Percentiles rank a stretch among this genome's conserved stretches.
Conservation (phyloP, 768 basidiomycete species). For the Hysterangium stoloniferum region DNA sequence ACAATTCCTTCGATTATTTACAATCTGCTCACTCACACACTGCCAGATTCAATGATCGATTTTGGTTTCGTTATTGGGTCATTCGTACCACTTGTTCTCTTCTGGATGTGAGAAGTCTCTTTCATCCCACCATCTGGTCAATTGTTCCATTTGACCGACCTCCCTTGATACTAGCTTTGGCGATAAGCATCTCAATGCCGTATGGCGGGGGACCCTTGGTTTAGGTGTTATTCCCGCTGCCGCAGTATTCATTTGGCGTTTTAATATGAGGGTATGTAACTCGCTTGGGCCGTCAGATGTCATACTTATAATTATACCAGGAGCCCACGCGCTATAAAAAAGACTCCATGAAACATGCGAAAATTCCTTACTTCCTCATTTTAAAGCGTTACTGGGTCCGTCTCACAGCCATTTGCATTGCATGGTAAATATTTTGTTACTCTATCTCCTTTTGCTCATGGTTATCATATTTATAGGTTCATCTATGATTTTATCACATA, state of each 20-base stretch:
- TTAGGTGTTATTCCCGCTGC: constrained; percentile 76
- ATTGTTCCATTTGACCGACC: not conserved
- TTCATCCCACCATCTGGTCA: not conserved
- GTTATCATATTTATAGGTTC: constrained; percentile 37
- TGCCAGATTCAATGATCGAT: constrained; percentile 76
- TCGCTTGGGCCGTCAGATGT: not conserved
- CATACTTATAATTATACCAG: not conserved
- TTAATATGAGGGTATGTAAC: constrained; percentile 49
- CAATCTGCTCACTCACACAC: not conserved
- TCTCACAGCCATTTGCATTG: constrained; percentile 65
- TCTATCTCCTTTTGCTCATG: not conserved
- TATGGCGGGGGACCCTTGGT: constrained; percentile 19
- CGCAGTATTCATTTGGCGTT: constrained; percentile 79
- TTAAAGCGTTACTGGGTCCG: constrained; percentile 73
- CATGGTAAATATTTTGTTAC: constrained; percentile 46
- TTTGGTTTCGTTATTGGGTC: constrained; percentile 71
- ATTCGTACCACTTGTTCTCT: constrained; percentile 78
- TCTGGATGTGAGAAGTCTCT: constrained; percentile 69
- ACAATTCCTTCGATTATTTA: constrained; percentile 2
- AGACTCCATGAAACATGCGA: constrained; percentile 69
- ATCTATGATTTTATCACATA: constrained; percentile 76
- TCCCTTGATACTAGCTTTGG: not conserved
- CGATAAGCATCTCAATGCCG: constrained; percentile 2
- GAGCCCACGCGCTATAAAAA: constrained; percentile 69
- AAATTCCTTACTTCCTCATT: constrained; percentile 70